Evolutionary conservation across 441 rosid genomes (phyloP).

Genomic region (Adansonia grandidieri): DNA sequence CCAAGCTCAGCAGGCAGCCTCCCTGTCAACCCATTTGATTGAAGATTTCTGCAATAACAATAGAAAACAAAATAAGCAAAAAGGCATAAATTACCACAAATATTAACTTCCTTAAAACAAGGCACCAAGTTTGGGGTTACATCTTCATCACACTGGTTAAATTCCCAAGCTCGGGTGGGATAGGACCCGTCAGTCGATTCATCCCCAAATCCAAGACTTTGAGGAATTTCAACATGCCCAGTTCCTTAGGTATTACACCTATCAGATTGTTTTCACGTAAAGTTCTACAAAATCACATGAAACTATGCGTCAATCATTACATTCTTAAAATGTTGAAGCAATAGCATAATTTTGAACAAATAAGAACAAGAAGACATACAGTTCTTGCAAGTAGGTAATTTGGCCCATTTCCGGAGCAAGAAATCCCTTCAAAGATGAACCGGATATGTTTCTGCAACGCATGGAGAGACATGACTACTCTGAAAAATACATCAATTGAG

Average conservation of each 20-base stretch:
- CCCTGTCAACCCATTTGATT: constrained; percentile 88
- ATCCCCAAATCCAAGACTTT: constrained; percentile 86
- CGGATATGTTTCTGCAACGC: constrained; percentile 73
- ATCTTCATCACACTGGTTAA: constrained; percentile 53
- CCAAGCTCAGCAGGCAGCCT: constrained; percentile 73
- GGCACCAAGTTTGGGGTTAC: constrained; percentile 40
- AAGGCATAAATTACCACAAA: constrained; percentile 16
- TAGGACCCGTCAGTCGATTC: constrained; percentile 78
- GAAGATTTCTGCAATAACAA: constrained; percentile 68
- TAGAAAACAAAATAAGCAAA: constrained; percentile 29
- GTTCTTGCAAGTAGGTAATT: constrained; percentile 68
- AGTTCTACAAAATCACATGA: constrained; percentile 54
- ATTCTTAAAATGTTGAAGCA: background rate
- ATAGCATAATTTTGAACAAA: background rate
- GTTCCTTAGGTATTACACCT: constrained; percentile 84
- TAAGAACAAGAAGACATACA: constrained; percentile 51
- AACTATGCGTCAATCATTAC: constrained; percentile 25
- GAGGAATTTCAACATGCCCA: constrained; percentile 78
- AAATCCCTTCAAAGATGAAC: constrained; percentile 73
- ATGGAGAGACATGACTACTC: constrained; percentile 20
- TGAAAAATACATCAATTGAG: constrained; percentile 18
- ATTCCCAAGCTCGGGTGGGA: constrained; percentile 81
- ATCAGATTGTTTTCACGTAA: constrained; percentile 71
- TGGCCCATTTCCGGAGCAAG: constrained; percentile 81
- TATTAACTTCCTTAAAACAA: constrained; percentile 12